These are phyloP conservation scores for Colletotrichum echinochloae DNA, from an alignment of 2,329 filamentous ascomycete genomes.

Conservation along the genomic window DNA sequence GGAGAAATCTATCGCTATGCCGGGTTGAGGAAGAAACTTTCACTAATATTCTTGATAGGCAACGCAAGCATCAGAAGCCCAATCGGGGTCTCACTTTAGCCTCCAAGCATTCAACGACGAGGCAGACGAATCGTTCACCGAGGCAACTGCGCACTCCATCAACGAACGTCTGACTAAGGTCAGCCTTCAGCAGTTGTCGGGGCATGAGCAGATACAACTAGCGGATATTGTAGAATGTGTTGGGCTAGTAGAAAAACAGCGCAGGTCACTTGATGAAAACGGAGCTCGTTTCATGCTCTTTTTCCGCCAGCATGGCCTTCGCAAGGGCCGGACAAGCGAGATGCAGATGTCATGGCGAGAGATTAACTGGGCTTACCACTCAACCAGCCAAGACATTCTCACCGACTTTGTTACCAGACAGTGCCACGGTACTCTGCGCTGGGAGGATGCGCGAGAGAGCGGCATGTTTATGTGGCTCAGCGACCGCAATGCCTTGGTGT, in stretches of 20 bases:
- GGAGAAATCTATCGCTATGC: not conserved
- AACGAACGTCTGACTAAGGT: conserved; percentile 82
- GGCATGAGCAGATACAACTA: conserved; percentile 87
- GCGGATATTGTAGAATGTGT: conserved; percentile 88
- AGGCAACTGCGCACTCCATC: conserved; percentile 76
- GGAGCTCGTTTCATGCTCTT: conserved; percentile 89
- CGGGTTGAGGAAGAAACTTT: not conserved
- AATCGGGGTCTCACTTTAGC: conserved; percentile 54
- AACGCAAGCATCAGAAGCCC: conserved; percentile 44
- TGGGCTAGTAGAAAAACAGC: conserved; percentile 85
- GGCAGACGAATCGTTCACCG: conserved; percentile 75
- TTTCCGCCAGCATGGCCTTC: conserved; percentile 83
- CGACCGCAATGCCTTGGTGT: conserved; percentile 80
- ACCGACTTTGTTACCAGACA: conserved; percentile 84
- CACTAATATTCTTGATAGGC: conserved; percentile 11
- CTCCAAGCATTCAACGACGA: conserved; percentile 53
- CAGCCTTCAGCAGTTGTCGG: conserved; percentile 82
- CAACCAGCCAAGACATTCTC: conserved; percentile 88
- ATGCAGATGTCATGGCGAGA: conserved; percentile 80
- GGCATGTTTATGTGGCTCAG: conserved; percentile 96
- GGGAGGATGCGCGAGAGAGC: conserved; percentile 86
- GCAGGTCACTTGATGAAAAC: conserved; percentile 90
- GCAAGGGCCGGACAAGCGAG: conserved; percentile 73
- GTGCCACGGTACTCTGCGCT: conserved; percentile 82
- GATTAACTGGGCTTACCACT: conserved; percentile 88